These are phyloP conservation scores for Fraxinus platypoda DNA, from an alignment of 305 asterid genomes.

Conservation along the genomic window DNA sequence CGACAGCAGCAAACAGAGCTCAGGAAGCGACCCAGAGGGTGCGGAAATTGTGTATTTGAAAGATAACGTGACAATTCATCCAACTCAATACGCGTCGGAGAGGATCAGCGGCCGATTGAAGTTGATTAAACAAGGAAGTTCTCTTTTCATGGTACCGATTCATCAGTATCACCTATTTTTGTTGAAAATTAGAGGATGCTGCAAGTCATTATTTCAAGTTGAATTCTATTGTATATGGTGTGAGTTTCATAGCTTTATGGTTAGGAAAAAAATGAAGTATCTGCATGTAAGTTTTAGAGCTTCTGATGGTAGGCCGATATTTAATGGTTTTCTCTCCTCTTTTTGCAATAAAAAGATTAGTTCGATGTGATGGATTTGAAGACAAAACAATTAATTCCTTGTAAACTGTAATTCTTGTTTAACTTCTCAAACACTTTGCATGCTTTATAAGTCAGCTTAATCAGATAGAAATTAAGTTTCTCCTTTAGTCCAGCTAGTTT, in stretches of 20 bases:
- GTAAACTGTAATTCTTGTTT: neutral
- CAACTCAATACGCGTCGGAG: conserved; percentile 83
- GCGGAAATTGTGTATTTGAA: conserved; percentile 73
- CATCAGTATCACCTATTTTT: neutral
- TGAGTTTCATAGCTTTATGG: neutral
- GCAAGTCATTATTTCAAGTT: conserved; percentile 2
- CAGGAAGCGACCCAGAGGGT: conserved; percentile 64
- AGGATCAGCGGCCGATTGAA: conserved; percentile 95
- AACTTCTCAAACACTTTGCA: neutral
- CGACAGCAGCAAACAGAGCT: conserved; percentile 48
- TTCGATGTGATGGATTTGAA: conserved; percentile 16
- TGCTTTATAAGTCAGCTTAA: neutral
- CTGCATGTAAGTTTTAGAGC: neutral
- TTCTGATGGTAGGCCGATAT: neutral
- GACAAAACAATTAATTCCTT: conserved; percentile 2
- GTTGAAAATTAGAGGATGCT: neutral
- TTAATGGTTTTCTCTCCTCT: neutral
- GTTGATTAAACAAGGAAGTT: conserved; percentile 81
- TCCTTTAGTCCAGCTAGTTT: neutral
- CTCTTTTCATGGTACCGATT: conserved; percentile 68
- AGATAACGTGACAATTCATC: conserved; percentile 95
- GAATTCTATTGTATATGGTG: neutral
- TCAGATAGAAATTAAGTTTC: conserved; percentile 2
- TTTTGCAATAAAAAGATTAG: conserved; percentile 10
- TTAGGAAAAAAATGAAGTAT: neutral